These are phyloP conservation scores for Entophlyctis helioformis DNA, from an alignment of 192 early-diverging fungal genomes.

Conservation along the genomic window DNA sequence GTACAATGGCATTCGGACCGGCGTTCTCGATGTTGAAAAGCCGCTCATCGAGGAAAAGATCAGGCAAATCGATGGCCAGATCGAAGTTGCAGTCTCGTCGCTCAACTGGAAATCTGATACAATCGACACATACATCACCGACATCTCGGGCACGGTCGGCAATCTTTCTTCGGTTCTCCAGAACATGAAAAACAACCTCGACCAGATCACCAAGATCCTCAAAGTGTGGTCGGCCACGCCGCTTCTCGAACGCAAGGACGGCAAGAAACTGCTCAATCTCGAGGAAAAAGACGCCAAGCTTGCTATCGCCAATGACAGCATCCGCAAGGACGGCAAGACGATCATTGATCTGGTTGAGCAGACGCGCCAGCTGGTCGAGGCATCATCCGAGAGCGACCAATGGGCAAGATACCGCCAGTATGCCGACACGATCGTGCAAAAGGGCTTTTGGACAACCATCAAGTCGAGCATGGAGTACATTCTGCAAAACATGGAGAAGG, in stretches of 20 bases:
- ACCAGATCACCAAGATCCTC: conserved; percentile 52
- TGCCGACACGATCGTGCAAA: conserved; percentile 37
- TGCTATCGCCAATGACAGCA: conserved; percentile 34
- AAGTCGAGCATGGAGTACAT: conserved; percentile 46
- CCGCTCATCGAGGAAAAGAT: conserved; percentile 44
- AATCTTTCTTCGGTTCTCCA: conserved; percentile 40
- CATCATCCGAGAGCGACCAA: conserved; percentile 23
- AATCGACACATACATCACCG: conserved; percentile 40
- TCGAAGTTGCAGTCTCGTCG: conserved; percentile 35
- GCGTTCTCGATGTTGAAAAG: conserved; percentile 43
- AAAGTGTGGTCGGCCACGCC: conserved; percentile 43
- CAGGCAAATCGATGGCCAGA: conserved; percentile 36
- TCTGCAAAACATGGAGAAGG: conserved; percentile 39
- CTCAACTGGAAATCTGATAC: conserved; percentile 46
- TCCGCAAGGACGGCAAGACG: conserved; percentile 36
- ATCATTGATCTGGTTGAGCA: conserved; percentile 38
- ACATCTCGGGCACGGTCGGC: conserved; percentile 36
- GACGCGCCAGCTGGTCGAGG: conserved; percentile 31
- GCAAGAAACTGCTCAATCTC: conserved; percentile 47
- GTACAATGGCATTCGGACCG: conserved; percentile 44
- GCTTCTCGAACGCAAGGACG: conserved; percentile 47
- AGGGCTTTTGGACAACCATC: conserved; percentile 42
- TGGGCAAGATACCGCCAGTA: conserved; percentile 42
- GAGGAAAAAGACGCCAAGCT: conserved; percentile 53
- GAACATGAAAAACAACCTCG: conserved; percentile 42